Percentiles rank a stretch among this genome's conserved stretches.
Conservation (phyloP, 2,329 filamentous ascomycete genomes). For the Aspergillus proliferans region DNA sequence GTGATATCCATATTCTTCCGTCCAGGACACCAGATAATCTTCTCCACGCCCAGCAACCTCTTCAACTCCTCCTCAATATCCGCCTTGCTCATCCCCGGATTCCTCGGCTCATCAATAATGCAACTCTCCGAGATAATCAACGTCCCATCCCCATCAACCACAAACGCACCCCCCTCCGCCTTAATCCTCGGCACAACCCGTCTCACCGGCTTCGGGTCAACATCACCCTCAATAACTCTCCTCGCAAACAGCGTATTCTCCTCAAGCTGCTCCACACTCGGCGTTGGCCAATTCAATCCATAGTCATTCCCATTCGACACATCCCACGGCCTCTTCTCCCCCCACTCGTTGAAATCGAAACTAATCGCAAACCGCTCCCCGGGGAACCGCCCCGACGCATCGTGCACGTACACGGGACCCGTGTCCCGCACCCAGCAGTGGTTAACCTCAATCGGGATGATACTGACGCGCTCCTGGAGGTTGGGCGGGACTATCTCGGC, state of each 20-base stretch:
- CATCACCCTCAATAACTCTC: constrained; percentile 11
- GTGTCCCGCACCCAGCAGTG: constrained; percentile 19
- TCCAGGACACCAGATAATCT: constrained; percentile 25
- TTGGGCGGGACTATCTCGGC: neutral
- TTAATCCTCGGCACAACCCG: constrained; percentile 13
- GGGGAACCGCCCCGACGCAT: constrained; percentile 3
- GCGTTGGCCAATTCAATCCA: constrained; percentile 11
- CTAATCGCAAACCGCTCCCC: constrained; percentile 13
- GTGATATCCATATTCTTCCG: constrained; percentile 21
- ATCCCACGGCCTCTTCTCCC: neutral
- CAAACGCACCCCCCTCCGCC: constrained; percentile 22
- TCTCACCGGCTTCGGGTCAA: constrained; percentile 6
- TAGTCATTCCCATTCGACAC: constrained; percentile 5
- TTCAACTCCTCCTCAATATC: constrained; percentile 19
- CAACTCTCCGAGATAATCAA: constrained; percentile 24
- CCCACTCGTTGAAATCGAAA: constrained; percentile 19
- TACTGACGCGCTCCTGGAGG: constrained; percentile 4
- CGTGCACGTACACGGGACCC: constrained; percentile 15
- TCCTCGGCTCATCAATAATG: constrained; percentile 22
- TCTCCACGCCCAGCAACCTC: constrained; percentile 18
- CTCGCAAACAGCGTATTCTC: constrained; percentile 13
- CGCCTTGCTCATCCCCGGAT: constrained; percentile 15
- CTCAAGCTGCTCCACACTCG: constrained; percentile 4
- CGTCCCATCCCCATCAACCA: constrained; percentile 27
- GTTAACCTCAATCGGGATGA: constrained; percentile 15